Evolutionary conservation across 2,329 filamentous ascomycete genomes (phyloP), one percentile per base, ranked within the genome.

Genomic region (Passalora sequoiae): DNA sequence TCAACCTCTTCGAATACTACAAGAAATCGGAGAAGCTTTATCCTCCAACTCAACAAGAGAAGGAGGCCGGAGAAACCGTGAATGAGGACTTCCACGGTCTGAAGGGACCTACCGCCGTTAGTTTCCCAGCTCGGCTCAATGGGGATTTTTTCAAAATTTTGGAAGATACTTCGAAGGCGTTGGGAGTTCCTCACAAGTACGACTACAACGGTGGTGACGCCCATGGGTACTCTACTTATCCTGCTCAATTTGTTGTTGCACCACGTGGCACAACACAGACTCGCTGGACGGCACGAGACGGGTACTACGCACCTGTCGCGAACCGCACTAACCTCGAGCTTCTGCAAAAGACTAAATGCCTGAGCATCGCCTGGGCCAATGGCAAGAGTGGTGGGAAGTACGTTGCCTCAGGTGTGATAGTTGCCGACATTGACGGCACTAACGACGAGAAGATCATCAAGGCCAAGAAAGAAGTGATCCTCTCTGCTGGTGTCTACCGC

Each of bases 351-450:
- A 51, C 44, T 1, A 24, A 21, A 20, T 50, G 47, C n/a, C 47
- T 44, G 4, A 46, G 69, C 67, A 0, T 61, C 58, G 3, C 70
- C 64, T 3, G 66, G 66, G 36, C 8, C 25, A 44, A 54, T 70
- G 6, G 53, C 38, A 28, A 43, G 9, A 49, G 31, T 4, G 84
- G 77, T 50, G 80, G 81, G 44, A 81, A 80, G 59, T 64, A 87
- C 60, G 68, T 69, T 49, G 67, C 67, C 1, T 65, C 55, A 5
- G 66, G 67, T 43, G 66, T 69, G 2, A 6, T n/a, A 12, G 15
- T n/a, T 21, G 31, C 17, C 5, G 62, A 68, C 37, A 69, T 65
- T 44, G 56, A 65, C 32, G 62, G 66, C 22, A 63, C 63, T 20
- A 49, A 50, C 20, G 70, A 69, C 28, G 62, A 50, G 4, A 69